Evolutionary conservation across 257 asterid species (phyloP), one percentile per base, ranked within the genome.

Genomic region (Rhazya stricta): DNA sequence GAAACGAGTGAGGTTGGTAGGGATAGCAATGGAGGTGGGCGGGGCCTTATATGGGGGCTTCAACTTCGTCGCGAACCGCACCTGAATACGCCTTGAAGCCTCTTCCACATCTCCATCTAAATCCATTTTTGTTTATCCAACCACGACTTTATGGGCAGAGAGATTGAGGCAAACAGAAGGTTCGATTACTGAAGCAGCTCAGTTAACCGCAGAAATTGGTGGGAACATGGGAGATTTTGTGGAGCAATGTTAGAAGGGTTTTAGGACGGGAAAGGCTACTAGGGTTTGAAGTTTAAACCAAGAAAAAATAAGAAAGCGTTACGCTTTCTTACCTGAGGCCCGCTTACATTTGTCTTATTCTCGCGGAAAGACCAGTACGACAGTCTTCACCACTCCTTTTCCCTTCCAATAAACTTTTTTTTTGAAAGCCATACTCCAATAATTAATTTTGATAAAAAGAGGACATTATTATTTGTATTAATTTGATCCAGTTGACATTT

Each of bases 11-110:
- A 90, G 84, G 46, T 85, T 88, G 34, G 97, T 81, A 34, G 97
- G 97, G 74, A 92, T 90, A 84, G 96, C 79, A 78, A 92, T 87
- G 54, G 97, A 83, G 71, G 79, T 46, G n/a, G 82, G 83, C 71
- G 87, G 88, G 30, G 78, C 81, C 72, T 83, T 85, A 75, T 86
- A 89, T 36, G 88, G 91, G 0, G 82, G 78, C 65, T 85, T 84
- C 66, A 92, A 85, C 84, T 88, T 90, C 72, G 97, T 92, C 2
- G 87, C 79, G 78, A 92, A 92, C 63, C 97, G 91, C 61, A 90
- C 97, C 72, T 89, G 90, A 70, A 92, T 83, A 54, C 93, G 89
- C 81, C 87, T 83, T 66, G 86, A 60, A 21, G 85, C 72, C 45
- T 80, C 85, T 73, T 85, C 96, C 48, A 30, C 78, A 7, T 81